Percentiles rank a stretch among this genome's conserved stretches.
These are phyloP conservation scores for Epichloe coenophiala DNA, from an alignment of 2,329 filamentous ascomycete species.

Conservation along the genomic window DNA sequence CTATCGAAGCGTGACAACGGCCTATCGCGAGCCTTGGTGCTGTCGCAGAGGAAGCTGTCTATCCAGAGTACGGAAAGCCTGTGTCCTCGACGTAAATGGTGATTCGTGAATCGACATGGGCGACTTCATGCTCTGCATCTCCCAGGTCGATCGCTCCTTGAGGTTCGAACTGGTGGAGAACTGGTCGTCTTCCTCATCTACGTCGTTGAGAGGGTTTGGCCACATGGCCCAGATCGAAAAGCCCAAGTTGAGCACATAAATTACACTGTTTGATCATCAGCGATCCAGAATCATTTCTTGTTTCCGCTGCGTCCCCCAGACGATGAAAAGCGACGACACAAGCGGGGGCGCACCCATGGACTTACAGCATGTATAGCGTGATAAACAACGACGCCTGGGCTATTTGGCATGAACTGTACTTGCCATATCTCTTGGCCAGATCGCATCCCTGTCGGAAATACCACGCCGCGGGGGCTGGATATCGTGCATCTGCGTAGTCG, in stretches of 20 bases:
- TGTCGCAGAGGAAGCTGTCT: slow-evolving; percentile 39
- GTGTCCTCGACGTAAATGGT: slow-evolving; percentile 52
- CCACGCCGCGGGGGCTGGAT: slow-evolving; percentile 54
- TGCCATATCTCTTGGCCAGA: slow-evolving; percentile 39
- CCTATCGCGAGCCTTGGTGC: slow-evolving; percentile 10
- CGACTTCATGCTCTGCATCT: slow-evolving; percentile 39
- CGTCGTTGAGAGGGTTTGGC: slow-evolving; percentile 40
- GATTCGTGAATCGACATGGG: slow-evolving; percentile 18
- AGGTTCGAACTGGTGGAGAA: slow-evolving; percentile 21
- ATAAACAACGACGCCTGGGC: slow-evolving; percentile 55
- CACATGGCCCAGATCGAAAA: slow-evolving; percentile 45
- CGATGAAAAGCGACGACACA: not conserved
- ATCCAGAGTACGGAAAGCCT: slow-evolving; percentile 52
- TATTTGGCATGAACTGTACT: slow-evolving; percentile 48
- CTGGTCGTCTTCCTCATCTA: slow-evolving; percentile 29
- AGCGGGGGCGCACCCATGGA: slow-evolving; percentile 9
- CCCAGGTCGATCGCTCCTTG: slow-evolving; percentile 36
- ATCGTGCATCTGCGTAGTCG: slow-evolving; percentile 53
- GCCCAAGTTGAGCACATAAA: slow-evolving; percentile 46
- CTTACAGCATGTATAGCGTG: slow-evolving; percentile 55
- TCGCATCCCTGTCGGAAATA: slow-evolving; percentile 60
- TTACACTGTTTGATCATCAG: slow-evolving; percentile 25
- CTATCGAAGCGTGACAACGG: not conserved
- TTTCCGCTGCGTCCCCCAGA: not conserved
- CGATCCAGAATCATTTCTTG: not conserved